Base-by-base conservation (phyloP, 2,329 filamentous ascomycete genomes). In the Stachybotrys chartarum region DNA sequence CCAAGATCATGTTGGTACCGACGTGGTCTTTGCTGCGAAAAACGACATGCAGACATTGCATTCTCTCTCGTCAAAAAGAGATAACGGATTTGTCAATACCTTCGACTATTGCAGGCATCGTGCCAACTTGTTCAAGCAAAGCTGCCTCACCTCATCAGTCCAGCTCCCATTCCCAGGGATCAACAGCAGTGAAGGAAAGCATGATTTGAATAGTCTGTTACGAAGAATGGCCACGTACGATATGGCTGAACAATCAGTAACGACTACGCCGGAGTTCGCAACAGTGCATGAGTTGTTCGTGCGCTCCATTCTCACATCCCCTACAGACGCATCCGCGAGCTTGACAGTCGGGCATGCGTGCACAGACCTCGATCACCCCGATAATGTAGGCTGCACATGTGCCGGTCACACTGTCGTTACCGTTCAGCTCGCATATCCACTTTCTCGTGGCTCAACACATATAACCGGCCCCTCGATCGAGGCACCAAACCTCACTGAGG, bases 361-460 rank as follows among this genome's bases (percentile, higher is more conserved):
- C 35, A 42, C 24, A 24, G 24, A 14, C 35, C 14, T 42, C 10
- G 35, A 42, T 14, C 14, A 10, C 3, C 35, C 2, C 35, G 35
- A 42, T 42, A 5, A 42, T 10, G 10, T 10, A 14, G 8, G 35
- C 35, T 10, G 35, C 35, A 42, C 14, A 14, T 14, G 10, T 42
- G 8, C 35, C 3, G 5, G 5, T 60, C 82, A 79, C 63, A 73
- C 83, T 53, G 78, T 80, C 24, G 70, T 79, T 56, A 78, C 78
- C 59, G 75, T 77, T 1, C 81, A 82, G 59, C 79, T 83, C 18
- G 79, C 79, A 39, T 84, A 85, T 56, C 83, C 84, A 0, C 79
- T 82, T 63, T 83, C 80, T 1, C 76, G 82, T 0, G 84, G 84
- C 7, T 73, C 74, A 44, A 77, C 84, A 54, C 84, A 86, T 68